Conservation (phyloP, 192 early-diverging fungal genomes). For the Podila clonocystis region DNA sequence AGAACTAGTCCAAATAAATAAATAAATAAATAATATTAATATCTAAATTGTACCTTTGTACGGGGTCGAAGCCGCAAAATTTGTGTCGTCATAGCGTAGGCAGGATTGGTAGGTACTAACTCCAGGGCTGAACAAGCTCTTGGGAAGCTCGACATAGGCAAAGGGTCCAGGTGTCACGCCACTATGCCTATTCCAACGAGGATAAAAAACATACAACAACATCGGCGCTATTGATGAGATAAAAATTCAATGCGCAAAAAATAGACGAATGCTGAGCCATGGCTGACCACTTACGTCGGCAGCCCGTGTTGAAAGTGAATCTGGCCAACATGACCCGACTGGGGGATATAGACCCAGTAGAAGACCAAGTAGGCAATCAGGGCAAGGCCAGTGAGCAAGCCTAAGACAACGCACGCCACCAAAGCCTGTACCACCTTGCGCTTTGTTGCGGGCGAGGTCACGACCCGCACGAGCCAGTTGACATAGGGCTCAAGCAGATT, state of each 20-base stretch:
- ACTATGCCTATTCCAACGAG: background rate
- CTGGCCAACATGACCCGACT: constrained; percentile 19
- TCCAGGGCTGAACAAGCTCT: background rate
- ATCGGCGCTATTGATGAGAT: background rate
- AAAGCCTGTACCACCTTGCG: constrained; percentile 30
- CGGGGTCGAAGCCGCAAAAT: no score
- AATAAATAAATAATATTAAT: no score
- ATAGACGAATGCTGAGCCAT: background rate
- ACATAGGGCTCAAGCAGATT: constrained; percentile 33
- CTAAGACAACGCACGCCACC: constrained; percentile 1
- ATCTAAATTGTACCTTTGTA: background rate
- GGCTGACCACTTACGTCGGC: background rate
- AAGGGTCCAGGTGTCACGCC: background rate
- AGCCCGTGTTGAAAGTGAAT: constrained; percentile 33
- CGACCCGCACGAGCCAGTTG: background rate
- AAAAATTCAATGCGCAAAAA: no score
- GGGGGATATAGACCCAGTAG: constrained; percentile 46
- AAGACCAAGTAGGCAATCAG: constrained; percentile 39
- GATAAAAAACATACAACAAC: background rate
- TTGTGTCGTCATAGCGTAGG: background rate
- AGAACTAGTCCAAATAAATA: background rate
- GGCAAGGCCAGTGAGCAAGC: constrained; percentile 13
- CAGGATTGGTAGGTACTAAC: background rate
- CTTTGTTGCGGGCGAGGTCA: constrained; percentile 19
- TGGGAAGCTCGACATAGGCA: background rate